Evolutionary conservation across 78 protist genomes (phyloP).

Genomic region (Dictyostelium discoideum): DNA sequence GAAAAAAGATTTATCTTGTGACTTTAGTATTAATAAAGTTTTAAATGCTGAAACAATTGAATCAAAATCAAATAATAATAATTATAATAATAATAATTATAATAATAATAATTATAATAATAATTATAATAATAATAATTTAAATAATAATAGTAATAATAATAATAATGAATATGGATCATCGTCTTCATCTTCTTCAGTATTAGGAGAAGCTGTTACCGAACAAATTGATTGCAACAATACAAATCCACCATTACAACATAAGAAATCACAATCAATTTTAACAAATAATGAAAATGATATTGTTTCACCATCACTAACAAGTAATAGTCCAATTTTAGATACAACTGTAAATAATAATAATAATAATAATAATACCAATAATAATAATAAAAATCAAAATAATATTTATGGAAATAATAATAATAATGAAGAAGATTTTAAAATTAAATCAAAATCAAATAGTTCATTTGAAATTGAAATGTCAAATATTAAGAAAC

Average conservation of each 20-base stretch:
- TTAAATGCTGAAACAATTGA: not conserved
- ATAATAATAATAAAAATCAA: not conserved
- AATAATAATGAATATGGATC: not conserved
- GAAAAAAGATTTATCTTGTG: not conserved
- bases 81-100: not conserved
- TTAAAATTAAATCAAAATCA: not conserved
- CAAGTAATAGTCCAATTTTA: not conserved
- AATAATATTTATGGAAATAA: not conserved
- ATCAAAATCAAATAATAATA: not conserved
- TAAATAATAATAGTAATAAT: not conserved
- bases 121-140: not conserved
- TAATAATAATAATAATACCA: not conserved
- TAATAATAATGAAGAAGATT: not conserved
- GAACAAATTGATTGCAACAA: not conserved
- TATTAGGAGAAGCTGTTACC: not conserved
- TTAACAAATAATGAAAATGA: not conserved
- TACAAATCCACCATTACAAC: not conserved
- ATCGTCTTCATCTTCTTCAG: not conserved
- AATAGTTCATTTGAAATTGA: not conserved
- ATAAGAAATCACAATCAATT: conserved; percentile 1
- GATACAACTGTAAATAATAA: not conserved
- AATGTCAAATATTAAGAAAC: not conserved
- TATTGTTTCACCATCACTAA: not conserved
- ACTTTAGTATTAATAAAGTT: not conserved
- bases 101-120: not conserved